These are phyloP conservation scores for Glomus cerebriforme DNA, from an alignment of 192 early-diverging fungal species.

Conservation along the genomic window DNA sequence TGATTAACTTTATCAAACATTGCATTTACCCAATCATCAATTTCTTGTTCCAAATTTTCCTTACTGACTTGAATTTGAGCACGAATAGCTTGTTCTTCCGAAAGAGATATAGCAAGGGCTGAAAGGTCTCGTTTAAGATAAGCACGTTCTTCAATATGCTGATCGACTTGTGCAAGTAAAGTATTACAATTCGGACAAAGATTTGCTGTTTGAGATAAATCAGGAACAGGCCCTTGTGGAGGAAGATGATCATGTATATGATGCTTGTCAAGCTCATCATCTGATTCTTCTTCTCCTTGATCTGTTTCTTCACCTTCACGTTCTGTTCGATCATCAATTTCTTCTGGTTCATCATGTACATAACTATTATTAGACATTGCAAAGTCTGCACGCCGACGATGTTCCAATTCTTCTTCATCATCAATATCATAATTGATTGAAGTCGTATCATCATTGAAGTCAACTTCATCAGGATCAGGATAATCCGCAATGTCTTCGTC, in stretches of 20 bases:
- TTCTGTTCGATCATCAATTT: neutral
- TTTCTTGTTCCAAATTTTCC: slow-evolving; percentile 43
- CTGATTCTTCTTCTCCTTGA: slow-evolving; percentile 11
- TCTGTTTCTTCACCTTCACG: neutral
- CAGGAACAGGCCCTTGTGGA: slow-evolving; percentile 2
- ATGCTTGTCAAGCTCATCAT: neutral
- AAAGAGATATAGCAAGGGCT: slow-evolving; percentile 40
- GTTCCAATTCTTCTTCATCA: neutral
- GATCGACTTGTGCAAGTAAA: slow-evolving; percentile 48
- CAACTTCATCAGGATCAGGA: slow-evolving; percentile 12
- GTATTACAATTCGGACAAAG: slow-evolving; percentile 47
- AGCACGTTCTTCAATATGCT: slow-evolving; percentile 52
- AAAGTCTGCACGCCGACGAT: neutral
- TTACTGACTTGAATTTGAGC: slow-evolving; percentile 38
- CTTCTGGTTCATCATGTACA: slow-evolving; percentile 11
- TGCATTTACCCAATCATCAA: slow-evolving; percentile 42
- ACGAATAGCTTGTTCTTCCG: slow-evolving; percentile 44
- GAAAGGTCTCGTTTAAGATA: slow-evolving; percentile 50
- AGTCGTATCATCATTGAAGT: neutral
- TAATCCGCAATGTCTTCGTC: slow-evolving; percentile 27
- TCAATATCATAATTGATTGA: slow-evolving; percentile 11
- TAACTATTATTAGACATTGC: neutral
- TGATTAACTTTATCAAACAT: slow-evolving; percentile 47
- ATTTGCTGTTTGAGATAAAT: slow-evolving; percentile 8
- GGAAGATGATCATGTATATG: neutral